phyloP scores from a whole-genome alignment of 1,284 basidiomycete genomes.

The Malassezia furfur region DNA sequence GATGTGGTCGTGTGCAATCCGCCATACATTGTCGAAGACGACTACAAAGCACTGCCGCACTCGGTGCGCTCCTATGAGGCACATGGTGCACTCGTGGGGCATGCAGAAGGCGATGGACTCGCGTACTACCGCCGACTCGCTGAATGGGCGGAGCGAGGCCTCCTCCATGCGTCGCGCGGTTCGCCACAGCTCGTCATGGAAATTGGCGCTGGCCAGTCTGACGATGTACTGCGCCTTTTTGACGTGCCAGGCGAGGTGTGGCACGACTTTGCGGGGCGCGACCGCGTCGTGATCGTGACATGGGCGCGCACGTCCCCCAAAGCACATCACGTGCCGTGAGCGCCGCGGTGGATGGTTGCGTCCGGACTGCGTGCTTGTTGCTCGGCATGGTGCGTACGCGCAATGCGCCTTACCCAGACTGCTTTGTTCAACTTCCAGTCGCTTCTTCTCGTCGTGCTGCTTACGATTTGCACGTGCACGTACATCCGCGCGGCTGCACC shows the following conservation, averaged over 20 bases:
- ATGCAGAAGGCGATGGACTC: slow-evolving; percentile 5
- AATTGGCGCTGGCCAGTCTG: slow-evolving; percentile 12
- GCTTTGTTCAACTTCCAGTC: slow-evolving; percentile 98
- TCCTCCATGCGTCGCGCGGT: background rate
- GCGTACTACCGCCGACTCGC: slow-evolving; percentile 15
- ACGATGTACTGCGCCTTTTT: background rate
- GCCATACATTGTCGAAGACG: slow-evolving; percentile 69
- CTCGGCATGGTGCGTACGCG: background rate
- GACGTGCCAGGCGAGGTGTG: background rate
- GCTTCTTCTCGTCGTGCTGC: slow-evolving; percentile 78
- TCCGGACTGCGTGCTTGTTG: background rate
- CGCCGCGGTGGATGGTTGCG: no score
- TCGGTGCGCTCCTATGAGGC: slow-evolving; percentile 69
- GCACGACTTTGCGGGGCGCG: slow-evolving; percentile 1
- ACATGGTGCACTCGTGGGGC: slow-evolving; percentile 64
- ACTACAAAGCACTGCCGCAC: slow-evolving; percentile 52
- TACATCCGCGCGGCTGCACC: slow-evolving; percentile 85
- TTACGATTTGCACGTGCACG: slow-evolving; percentile 93
- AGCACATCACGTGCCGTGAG: background rate
- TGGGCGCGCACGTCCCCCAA: background rate
- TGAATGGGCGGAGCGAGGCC: background rate
- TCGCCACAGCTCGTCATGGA: slow-evolving; percentile 5
- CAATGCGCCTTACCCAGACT: slow-evolving; percentile 56
- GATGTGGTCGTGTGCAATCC: slow-evolving; percentile 81
- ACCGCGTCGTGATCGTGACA: slow-evolving; percentile 9